These are phyloP conservation scores for Carallia pectinifolia DNA, from an alignment of 345 rosid genomes.

Conservation along the genomic window DNA sequence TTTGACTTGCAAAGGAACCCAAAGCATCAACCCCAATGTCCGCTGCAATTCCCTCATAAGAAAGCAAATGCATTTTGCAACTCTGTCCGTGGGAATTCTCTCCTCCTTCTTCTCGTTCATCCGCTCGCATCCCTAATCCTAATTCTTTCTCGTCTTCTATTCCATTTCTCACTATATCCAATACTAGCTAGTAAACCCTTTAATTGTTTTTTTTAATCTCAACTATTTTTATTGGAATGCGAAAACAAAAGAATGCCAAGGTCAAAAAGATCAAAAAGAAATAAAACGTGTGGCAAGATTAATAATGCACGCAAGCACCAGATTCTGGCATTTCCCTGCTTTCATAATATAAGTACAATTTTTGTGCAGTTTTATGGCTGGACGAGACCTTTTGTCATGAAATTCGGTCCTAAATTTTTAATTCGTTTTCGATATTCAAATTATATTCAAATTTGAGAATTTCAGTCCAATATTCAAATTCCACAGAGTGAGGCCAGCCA, in stretches of 20 bases:
- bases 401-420: slow-evolving; percentile 16
- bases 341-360: no score
- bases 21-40: slow-evolving; percentile 25
- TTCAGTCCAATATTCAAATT: no score
- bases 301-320: no score
- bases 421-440: background rate
- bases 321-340: no score
- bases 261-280: no score
- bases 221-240: no score
- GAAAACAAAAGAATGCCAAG: no score
- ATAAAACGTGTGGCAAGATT: no score
- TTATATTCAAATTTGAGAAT: no score
- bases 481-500: slow-evolving; percentile 17
- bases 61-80: background rate
- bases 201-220: background rate
- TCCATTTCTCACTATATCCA: slow-evolving; percentile 13
- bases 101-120: background rate
- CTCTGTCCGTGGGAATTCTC: background rate
- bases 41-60: slow-evolving; percentile 11
- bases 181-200: background rate
- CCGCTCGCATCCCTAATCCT: background rate
- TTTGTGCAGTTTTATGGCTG: background rate
- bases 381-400: background rate
- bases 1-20: slow-evolving; percentile 31
- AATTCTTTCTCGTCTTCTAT: background rate